Base-by-base conservation (phyloP, 2,329 filamentous ascomycete species). In the Diaporthe sp. region DNA sequence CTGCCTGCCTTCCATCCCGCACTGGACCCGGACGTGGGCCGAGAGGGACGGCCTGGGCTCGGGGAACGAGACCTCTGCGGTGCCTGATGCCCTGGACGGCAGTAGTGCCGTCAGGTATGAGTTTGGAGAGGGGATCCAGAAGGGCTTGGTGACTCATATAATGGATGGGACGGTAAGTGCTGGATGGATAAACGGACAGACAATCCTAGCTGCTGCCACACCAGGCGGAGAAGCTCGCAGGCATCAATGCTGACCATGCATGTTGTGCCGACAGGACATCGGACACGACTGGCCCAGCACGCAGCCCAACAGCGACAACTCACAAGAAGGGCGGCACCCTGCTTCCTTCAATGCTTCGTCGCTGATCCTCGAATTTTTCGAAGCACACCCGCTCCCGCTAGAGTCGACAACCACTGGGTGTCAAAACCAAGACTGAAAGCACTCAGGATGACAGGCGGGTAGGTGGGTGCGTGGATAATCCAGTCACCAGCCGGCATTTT, bases 1-100 rank as follows among this genome's bases (percentile, higher is more conserved):
- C 0, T 84, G 83, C 68, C 76, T 88, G 61, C 87, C 87, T 1
- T 77, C 84, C 0, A 86, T 89, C 45, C 80, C 83, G 28, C 79
- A 83, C 52, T 86, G 83, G 80, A 79, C 83, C 0, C 71, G 73
- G 3, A 79, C 80, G 76, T 88, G 86, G 87, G 82, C 81, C 8
- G 50, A 57, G 25, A 76, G 83, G 6, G 80, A 85, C 47, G 78
- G 77, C 3, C 77, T 82, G 4, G 57, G 72, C 1, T 7, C 47
- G 30, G 28, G n/a, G 35, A 75, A 75, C 13, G 19, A 19, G 61
- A 69, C 25, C 76, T 76, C 13, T 76, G 74, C 54, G 75, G 67
- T 74, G n/a, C 73, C 67, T 1, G 47, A 38, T 15, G 55, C 73
- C 12, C 12, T 68, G 15, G 77, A 80, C 40, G 72, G 71, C 5